A percentile compares a stretch with the other conserved stretches of the same genome.
These are phyloP conservation scores for Cyathus striatus DNA, from an alignment of 768 basidiomycete genomes.

Conservation along the genomic window DNA sequence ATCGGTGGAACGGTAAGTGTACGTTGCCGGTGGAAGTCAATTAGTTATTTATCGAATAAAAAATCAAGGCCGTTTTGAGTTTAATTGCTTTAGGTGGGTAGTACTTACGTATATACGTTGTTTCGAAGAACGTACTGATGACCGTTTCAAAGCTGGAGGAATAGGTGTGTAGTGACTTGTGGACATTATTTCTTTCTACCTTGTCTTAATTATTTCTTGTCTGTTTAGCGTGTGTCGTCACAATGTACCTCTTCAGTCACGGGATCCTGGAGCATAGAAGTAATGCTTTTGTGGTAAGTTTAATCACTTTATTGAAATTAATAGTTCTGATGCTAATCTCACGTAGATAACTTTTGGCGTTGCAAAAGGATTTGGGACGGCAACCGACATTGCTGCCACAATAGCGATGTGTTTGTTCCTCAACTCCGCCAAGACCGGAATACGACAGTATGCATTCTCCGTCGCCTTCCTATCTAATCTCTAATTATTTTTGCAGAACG, in stretches of 20 bases:
- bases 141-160: constrained; percentile 24
- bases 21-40: no score
- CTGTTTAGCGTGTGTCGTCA: constrained; percentile 23
- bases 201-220: no score
- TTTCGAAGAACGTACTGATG: no score
- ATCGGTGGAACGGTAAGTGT: constrained; percentile 23
- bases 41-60: no score
- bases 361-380: constrained; percentile 37
- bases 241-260: constrained; percentile 27
- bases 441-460: constrained; percentile 22
- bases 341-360: constrained; percentile 33
- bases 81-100: constrained; percentile 22
- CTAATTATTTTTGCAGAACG: constrained; percentile 21
- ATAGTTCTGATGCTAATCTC: neutral
- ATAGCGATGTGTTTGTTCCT: constrained; percentile 38
- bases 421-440: constrained; percentile 29
- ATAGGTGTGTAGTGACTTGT: constrained; percentile 14
- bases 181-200: neutral
- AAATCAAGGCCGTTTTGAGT: constrained; percentile 21
- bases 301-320: neutral
- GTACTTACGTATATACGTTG: no score
- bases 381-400: constrained; percentile 39
- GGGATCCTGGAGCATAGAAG: constrained; percentile 25
- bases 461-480: neutral
- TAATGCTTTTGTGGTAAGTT: constrained; percentile 21